Conservation (phyloP, 306 rosid genomes). For the Begonia masoniana region DNA sequence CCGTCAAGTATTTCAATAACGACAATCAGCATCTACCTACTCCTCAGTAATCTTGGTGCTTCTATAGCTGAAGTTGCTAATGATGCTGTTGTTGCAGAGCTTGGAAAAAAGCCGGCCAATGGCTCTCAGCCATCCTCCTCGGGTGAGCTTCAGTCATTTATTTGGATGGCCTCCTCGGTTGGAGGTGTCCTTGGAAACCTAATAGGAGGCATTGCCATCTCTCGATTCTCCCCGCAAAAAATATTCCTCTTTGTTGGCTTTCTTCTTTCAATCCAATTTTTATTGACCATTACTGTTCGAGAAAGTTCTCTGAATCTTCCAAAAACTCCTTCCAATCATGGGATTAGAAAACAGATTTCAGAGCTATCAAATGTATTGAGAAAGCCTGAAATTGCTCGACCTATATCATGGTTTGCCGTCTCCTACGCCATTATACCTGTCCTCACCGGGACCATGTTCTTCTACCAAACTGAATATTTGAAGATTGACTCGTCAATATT, state of each 20-base stretch:
- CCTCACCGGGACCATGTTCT: conserved; percentile 88
- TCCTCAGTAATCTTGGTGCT: conserved; percentile 84
- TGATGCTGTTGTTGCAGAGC: conserved; percentile 89
- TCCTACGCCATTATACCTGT: conserved; percentile 78
- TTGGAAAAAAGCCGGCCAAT: conserved; percentile 40
- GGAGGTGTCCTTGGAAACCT: conserved; percentile 92
- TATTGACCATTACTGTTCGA: conserved; percentile 32
- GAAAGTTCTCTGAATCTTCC: conserved; percentile 68
- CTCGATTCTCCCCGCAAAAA: conserved; percentile 32
- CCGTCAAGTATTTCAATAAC: conserved; percentile 47
- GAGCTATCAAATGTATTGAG: conserved; percentile 42
- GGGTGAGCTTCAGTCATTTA: conserved; percentile 77
- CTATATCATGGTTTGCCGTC: conserved; percentile 73
- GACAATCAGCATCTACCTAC: conserved; percentile 50
- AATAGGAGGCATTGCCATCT: conserved; percentile 50
- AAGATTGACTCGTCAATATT: conserved; percentile 52
- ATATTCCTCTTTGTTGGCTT: conserved; percentile 57
- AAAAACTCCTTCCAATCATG: conserved; percentile 22
- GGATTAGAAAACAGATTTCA: conserved; percentile 52
- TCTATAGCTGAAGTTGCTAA: conserved; percentile 90
- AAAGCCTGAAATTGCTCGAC: conserved; percentile 50
- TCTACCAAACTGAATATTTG: conserved; percentile 67
- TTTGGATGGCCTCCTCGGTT: conserved; percentile 73
- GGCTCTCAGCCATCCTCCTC: conserved; percentile 31
- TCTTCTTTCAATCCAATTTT: conserved; percentile 54